phyloP scores from a whole-genome alignment of 768 basidiomycete genomes.

The Amanita pseudoporphyria region DNA sequence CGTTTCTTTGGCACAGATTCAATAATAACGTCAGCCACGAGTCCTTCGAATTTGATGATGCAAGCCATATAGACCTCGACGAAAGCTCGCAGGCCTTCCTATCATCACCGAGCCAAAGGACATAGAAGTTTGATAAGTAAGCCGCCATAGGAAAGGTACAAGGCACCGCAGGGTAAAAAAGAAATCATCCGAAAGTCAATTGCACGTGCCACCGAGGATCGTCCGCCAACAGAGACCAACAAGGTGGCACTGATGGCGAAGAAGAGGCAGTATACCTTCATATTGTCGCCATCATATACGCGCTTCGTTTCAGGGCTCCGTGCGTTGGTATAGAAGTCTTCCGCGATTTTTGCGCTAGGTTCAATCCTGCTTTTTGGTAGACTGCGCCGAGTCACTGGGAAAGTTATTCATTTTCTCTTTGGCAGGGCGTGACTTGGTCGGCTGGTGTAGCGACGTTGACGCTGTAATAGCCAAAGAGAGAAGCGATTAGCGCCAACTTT shows the following conservation, averaged over 20 bases:
- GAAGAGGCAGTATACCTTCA: constrained; percentile 37
- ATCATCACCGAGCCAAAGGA: background rate
- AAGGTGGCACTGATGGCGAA: constrained; percentile 1
- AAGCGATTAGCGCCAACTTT: too few relatives aligned
- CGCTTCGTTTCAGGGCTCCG: constrained; percentile 39
- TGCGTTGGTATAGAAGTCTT: constrained; percentile 36
- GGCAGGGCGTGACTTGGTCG: constrained; percentile 49
- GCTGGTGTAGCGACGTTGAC: constrained; percentile 63
- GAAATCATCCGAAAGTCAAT: background rate
- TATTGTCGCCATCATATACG: constrained; percentile 53
- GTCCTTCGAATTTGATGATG: background rate
- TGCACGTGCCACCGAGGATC: background rate
- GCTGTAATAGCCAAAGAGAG: constrained; percentile 22
- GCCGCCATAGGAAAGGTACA: background rate
- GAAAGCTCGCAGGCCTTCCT: constrained; percentile 71
- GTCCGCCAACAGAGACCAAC: background rate
- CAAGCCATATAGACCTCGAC: constrained; percentile 38
- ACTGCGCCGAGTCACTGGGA: constrained; percentile 72
- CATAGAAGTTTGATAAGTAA: background rate
- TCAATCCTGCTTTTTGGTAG: constrained; percentile 71
- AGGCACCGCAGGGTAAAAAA: constrained; percentile 2
- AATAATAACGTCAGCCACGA: background rate
- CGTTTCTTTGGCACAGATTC: constrained; percentile 12
- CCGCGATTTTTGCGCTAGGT: constrained; percentile 45
- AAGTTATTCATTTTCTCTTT: constrained; percentile 52